Base-by-base conservation (phyloP, 371 early-diverging fungal species). In the Mucor racemosus region DNA sequence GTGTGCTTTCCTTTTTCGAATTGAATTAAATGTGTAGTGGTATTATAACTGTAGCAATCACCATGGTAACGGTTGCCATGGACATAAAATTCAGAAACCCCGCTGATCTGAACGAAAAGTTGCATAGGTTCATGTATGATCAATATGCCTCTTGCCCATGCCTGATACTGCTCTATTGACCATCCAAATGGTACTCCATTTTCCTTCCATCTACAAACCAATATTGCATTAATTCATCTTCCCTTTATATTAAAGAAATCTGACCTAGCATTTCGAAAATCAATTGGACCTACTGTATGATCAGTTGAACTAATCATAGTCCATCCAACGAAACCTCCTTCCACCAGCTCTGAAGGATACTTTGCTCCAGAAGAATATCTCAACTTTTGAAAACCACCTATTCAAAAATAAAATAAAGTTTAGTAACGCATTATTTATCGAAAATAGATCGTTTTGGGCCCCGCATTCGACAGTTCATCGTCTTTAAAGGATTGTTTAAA, bases 261-360 rank as follows among this genome's bases (percentile, higher is more conserved):
- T 0, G 2, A 72, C 72, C 80, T 71, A 11, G 79, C 72, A 38
- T 82, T 71, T 7, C 66, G 58, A 63, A 81, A 84, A 17, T 58
- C 33, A 10, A 79, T 67, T 4, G 88, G 89, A 5, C 88, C 85
- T 17, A 91, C 79, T 15, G 77, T 76, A 48, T 84, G 76, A 17
- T 65, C 46, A 41, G 80, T 78, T 19, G 79, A 69, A 14, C 14
- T 41, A 8, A 85, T 69, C 26, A 58, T 76, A 9, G 66, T 62
- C 92, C 91, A 91, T 1, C 71, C 42, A 15, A 89, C 87, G 36
- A 66, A 76, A 0, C 90, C 91, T 17, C 79, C 82, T 38, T 78
- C 76, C 1, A 81, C 90, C 0, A 92, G 66, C 58, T 92, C 92
- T 7, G 91, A 91, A 3, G 90, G 85, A 66, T 78, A 92, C 13